These are phyloP conservation scores for Exophiala bonariae DNA, from an alignment of 2,329 filamentous ascomycete genomes.

Conservation along the genomic window DNA sequence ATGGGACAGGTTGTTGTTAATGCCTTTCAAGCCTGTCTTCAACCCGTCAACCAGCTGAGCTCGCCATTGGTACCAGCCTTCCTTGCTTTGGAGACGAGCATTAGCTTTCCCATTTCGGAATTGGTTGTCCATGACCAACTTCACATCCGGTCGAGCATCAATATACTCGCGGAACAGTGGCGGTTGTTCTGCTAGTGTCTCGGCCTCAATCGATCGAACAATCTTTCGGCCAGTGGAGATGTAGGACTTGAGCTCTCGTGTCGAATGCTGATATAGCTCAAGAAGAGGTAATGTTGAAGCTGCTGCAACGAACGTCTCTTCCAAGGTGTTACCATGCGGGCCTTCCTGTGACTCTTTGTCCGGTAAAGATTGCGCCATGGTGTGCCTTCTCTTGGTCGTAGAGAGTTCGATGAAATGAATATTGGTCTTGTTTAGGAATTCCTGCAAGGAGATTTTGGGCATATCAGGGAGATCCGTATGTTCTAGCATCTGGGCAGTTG, in stretches of 20 bases:
- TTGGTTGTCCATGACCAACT: constrained; percentile 87
- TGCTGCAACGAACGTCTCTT: constrained; percentile 62
- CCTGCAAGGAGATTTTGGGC: constrained; percentile 77
- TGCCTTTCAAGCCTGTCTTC: constrained; percentile 75
- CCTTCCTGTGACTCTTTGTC: constrained; percentile 8
- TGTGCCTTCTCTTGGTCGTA: constrained; percentile 91
- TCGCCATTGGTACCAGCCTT: constrained; percentile 98
- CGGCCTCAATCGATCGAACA: constrained; percentile 84
- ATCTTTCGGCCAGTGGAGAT: constrained; percentile 90
- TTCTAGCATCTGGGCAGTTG: constrained; percentile 20
- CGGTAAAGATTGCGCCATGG: constrained; percentile 46
- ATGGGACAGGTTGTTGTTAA: constrained; percentile 71
- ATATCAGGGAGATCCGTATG: constrained; percentile 37
- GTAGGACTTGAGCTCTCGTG: constrained; percentile 91
- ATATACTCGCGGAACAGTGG: constrained; percentile 90
- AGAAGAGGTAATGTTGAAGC: constrained; percentile 91
- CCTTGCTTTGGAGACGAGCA: constrained; percentile 85
- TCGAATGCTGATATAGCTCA: constrained; percentile 86
- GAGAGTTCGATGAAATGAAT: constrained; percentile 98
- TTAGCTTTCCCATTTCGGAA: constrained; percentile 97
- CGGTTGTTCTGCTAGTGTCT: constrained; percentile 87
- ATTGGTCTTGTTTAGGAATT: constrained; percentile 92
- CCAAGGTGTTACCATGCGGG: constrained; percentile 10
- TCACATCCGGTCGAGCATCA: constrained; percentile 78
- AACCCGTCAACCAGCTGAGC: constrained; percentile 83